Evolutionary conservation across 2,329 filamentous ascomycete genomes (phyloP).

Genomic region (Penicillium hesseltinei): DNA sequence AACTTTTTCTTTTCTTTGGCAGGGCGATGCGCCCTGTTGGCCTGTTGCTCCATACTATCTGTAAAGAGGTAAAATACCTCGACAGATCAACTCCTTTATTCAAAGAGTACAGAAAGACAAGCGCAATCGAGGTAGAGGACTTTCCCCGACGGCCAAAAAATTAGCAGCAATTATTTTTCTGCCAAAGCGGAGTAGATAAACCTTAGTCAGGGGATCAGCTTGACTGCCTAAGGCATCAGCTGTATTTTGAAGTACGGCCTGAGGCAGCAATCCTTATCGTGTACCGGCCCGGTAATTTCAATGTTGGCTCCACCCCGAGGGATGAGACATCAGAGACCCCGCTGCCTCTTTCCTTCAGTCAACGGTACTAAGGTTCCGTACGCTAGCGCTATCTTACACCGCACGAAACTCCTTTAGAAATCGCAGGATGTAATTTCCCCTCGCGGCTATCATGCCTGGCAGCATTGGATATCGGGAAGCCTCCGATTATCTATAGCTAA

Average conservation of each 20-base stretch:
- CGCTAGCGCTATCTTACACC: not conserved
- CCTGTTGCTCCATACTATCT: constrained; percentile 71
- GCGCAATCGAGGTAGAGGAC: constrained; percentile 15
- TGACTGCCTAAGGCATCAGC: constrained; percentile 12
- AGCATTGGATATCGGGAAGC: not conserved
- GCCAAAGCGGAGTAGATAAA: constrained; percentile 29
- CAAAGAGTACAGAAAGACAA: constrained; percentile 14
- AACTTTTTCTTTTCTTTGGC: constrained; percentile 84
- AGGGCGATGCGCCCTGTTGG: constrained; percentile 80
- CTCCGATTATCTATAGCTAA: not conserved
- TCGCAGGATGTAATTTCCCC: constrained; percentile 2
- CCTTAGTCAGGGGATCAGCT: constrained; percentile 12
- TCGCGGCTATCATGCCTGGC: not conserved
- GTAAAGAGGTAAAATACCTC: constrained; percentile 30
- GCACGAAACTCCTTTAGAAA: not conserved
- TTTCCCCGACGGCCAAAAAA: constrained; percentile 29
- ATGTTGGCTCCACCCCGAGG: not conserved
- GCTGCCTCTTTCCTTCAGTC: not conserved
- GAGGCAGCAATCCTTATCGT: constrained; percentile 14
- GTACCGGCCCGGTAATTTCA: constrained; percentile 9
- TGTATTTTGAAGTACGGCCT: too few relatives aligned
- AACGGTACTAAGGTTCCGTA: not conserved
- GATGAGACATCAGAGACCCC: not conserved
- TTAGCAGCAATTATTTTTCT: constrained; percentile 29
- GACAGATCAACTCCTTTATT: constrained; percentile 18